Conservation (phyloP, 139 green algal genomes). For the Picochlorum sp. region DNA sequence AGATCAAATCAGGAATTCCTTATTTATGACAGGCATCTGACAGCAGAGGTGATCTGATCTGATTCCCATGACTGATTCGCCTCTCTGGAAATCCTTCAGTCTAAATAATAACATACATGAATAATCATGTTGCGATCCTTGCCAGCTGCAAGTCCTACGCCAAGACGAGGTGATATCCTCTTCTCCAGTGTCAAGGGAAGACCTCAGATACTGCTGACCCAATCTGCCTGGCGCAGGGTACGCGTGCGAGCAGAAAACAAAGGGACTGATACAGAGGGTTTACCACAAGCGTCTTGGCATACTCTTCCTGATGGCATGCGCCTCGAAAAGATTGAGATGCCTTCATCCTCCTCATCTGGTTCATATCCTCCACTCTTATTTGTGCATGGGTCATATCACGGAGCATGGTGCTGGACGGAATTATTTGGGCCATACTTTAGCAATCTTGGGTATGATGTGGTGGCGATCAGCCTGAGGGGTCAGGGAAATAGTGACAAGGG, state of each 20-base stretch:
- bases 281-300: conserved; percentile 5
- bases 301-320: conserved; percentile 28
- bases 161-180: no score
- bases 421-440: conserved; percentile 76
- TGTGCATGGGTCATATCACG: conserved; percentile 82
- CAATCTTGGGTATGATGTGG: conserved; percentile 50
- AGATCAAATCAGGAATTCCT: no score
- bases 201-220: no score
- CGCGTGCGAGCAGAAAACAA: not conserved
- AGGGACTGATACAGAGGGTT: conserved; percentile 1
- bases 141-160: no score
- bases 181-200: no score
- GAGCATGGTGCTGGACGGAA: conserved; percentile 84
- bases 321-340: conserved; percentile 23
- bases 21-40: no score
- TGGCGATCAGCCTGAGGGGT: conserved; percentile 57
- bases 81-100: no score
- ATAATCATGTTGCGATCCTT: no score
- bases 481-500: conserved; percentile 44
- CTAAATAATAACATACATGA: no score
- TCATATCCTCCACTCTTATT: conserved; percentile 65
- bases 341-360: not conserved
- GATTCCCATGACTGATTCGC: no score
- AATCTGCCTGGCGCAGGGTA: no score
- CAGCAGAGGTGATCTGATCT: no score